Conservation (phyloP, 345 rosid species). For the Limnanthes douglasii region DNA sequence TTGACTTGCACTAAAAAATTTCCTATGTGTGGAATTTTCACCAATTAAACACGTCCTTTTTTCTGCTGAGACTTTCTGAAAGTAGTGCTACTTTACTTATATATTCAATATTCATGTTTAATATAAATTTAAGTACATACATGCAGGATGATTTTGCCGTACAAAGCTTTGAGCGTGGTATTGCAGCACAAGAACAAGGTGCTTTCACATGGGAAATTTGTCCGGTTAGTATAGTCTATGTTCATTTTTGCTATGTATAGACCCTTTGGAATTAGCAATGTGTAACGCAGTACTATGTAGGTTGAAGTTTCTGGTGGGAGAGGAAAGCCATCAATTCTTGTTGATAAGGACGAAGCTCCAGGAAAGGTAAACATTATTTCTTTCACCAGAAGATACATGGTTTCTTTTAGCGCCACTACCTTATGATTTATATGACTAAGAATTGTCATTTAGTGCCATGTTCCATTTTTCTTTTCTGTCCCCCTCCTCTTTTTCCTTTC, state of each 20-base stretch:
- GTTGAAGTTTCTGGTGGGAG: conserved; percentile 95
- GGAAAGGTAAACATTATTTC: conserved; percentile 49
- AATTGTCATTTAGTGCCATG: no score
- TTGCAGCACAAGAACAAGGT: conserved; percentile 77
- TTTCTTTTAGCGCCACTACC: no score
- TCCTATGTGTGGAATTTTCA: no score
- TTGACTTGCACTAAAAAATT: no score
- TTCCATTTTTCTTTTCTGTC: no score
- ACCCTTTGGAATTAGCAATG: no score
- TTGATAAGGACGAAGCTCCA: conserved; percentile 90
- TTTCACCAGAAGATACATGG: no score
- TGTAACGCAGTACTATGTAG: conserved; percentile 17
- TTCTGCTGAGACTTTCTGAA: background rate
- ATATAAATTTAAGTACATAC: no score
- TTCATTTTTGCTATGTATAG: background rate
- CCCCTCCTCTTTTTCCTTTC: no score
- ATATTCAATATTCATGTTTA: no score
- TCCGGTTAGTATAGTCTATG: conserved; percentile 36
- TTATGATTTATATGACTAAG: no score
- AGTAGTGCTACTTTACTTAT: conserved; percentile 1
- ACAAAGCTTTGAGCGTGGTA: conserved; percentile 96
- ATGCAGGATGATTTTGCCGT: conserved; percentile 71
- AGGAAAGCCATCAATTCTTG: conserved; percentile 66
- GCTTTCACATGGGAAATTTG: conserved; percentile 92
- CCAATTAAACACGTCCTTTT: no score